A percentile compares a stretch with the other conserved stretches of the same genome.
These are phyloP conservation scores for Schizochytrium sp. DNA, from an alignment of 108 stramenopile genomes.

Conservation along the genomic window DNA sequence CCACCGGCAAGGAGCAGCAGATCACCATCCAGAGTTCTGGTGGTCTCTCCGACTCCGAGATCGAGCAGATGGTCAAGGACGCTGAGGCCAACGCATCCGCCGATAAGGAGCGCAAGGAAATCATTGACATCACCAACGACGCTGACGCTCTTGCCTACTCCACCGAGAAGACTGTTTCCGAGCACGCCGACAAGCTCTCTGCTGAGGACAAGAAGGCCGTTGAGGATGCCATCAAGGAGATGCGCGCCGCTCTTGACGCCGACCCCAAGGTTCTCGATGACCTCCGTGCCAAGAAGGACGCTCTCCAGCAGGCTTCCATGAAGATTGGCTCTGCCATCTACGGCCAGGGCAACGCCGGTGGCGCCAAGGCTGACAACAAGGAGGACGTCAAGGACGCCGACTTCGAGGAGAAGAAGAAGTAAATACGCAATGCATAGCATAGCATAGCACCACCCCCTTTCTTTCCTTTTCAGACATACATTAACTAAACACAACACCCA, in stretches of 20 bases:
- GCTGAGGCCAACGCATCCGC: constrained; percentile 96
- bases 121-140: constrained; percentile 96
- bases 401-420: constrained; percentile 64
- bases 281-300: constrained; percentile 90
- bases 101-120: constrained; percentile 89
- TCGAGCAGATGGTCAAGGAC: constrained; percentile 99
- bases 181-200: constrained; percentile 92
- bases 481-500: neutral
- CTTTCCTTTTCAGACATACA: neutral
- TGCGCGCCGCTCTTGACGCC: constrained; percentile 87
- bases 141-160: constrained; percentile 93
- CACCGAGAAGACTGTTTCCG: constrained; percentile 82
- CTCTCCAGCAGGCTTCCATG: constrained; percentile 88
- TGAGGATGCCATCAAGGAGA: constrained; percentile 87
- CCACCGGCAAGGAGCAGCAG: constrained; percentile 97
- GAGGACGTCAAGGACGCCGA: constrained; percentile 75
- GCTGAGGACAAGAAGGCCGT: constrained; percentile 91
- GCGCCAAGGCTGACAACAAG: constrained; percentile 84
- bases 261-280: constrained; percentile 73
- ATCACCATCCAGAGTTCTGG: constrained; percentile 95
- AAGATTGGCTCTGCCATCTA: constrained; percentile 99
- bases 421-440: neutral
- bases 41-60: constrained; percentile 96
- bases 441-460: neutral
- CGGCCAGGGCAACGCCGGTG: constrained; percentile 91